Evolutionary conservation across 1,139 yeast genomes (phyloP).

Genomic region (Saccharomycopsis hybrid): DNA sequence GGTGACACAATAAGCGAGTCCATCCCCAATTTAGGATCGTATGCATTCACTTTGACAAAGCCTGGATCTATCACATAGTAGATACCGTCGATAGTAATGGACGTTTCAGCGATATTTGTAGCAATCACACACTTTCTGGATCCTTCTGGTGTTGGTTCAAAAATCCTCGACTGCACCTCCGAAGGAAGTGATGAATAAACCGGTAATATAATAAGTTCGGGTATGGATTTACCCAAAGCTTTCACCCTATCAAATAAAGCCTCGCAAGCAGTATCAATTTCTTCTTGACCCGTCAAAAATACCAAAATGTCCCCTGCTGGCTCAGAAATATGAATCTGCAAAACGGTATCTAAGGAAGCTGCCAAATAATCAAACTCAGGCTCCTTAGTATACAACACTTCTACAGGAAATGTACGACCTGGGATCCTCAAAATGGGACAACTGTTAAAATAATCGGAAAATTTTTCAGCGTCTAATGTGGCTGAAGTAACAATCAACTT

Average conservation of each 20-base stretch:
- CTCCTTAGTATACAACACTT: constrained; percentile 63
- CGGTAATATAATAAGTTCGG: constrained; percentile 74
- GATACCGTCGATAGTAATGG: constrained; percentile 91
- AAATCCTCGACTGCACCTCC: constrained; percentile 73
- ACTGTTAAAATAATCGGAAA: constrained; percentile 65
- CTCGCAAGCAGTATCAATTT: constrained; percentile 86
- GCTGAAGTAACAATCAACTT: constrained; percentile 87
- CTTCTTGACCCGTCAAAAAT: constrained; percentile 86
- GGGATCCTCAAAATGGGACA: constrained; percentile 84
- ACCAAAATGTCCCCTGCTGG: constrained; percentile 78
- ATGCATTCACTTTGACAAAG: constrained; percentile 83
- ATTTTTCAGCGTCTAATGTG: constrained; percentile 79
- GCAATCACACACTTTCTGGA: constrained; percentile 87
- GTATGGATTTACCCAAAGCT: constrained; percentile 53
- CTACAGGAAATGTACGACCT: constrained; percentile 88
- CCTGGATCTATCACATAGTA: constrained; percentile 90
- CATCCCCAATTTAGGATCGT: constrained; percentile 81
- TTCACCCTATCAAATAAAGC: constrained; percentile 61
- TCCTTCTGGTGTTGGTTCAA: constrained; percentile 79
- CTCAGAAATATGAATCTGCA: constrained; percentile 77
- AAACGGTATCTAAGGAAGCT: constrained; percentile 71
- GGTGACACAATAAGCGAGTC: constrained; percentile 84
- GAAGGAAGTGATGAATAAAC: constrained; percentile 89
- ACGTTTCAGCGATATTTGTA: constrained; percentile 95
- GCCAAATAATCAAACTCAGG: constrained; percentile 85